Percentiles rank a stretch among this genome's conserved stretches.
Evolutionary conservation across 73 alveolate genomes (phyloP).

Genomic region (Stentor coeruleus): DNA sequence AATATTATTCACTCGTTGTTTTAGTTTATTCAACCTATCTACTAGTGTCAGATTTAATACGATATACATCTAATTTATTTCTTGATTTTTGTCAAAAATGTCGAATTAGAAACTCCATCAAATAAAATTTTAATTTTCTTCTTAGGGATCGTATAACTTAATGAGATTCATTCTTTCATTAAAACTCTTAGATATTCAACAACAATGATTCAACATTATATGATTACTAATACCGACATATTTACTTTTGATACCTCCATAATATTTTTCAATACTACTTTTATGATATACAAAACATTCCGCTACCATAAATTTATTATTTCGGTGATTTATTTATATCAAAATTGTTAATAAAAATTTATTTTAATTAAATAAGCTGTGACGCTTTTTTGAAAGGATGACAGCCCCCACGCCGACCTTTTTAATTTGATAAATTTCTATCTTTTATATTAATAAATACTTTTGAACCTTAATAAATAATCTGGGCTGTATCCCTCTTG

Average conservation of each 20-base stretch:
- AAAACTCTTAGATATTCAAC: conserved; percentile 35
- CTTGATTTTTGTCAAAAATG: conserved; percentile 27
- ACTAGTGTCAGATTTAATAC: conserved; percentile 47
- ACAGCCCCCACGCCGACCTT: conserved; percentile 50
- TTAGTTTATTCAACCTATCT: conserved; percentile 43
- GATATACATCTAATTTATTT: conserved; percentile 22
- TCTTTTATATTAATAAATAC: no score
- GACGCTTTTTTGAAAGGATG: conserved; percentile 50
- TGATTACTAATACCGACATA: conserved; percentile 45
- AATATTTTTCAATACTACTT: conserved; percentile 21
- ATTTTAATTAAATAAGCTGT: conserved; percentile 30
- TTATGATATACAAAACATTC: conserved; percentile 25
- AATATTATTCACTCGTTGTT: conserved; percentile 21
- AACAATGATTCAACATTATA: conserved; percentile 10
- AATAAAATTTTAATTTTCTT: not conserved
- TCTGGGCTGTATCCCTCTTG: conserved; percentile 64
- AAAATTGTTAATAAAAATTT: not conserved
- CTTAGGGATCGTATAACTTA: conserved; percentile 32
- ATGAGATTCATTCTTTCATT: not conserved
- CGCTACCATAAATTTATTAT: conserved; percentile 32
- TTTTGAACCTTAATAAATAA: conserved; percentile 30
- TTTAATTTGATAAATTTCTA: no score
- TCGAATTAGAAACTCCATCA: conserved; percentile 18
- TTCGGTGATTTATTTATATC: conserved; percentile 28
- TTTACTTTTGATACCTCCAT: conserved; percentile 18